A percentile compares a stretch with the other conserved stretches of the same genome.
Conservation (phyloP, 768 basidiomycete species). For the Kwoniella dendrophila region DNA sequence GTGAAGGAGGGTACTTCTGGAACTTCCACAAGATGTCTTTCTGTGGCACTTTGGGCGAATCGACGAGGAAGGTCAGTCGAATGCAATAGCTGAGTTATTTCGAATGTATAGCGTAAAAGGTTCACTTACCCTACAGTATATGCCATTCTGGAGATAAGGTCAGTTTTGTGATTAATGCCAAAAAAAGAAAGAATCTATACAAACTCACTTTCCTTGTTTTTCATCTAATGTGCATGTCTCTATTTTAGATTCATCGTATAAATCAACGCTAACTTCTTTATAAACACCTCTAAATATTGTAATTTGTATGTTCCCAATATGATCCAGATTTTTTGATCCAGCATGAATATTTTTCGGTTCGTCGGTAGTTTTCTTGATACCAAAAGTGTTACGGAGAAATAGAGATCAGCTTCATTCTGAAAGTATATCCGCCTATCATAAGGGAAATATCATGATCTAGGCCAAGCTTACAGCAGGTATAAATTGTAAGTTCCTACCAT, state of each 20-base stretch:
- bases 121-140: background rate
- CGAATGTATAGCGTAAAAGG: no score
- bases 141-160: background rate
- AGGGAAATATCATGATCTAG: background rate
- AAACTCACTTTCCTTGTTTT: background rate
- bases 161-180: background rate
- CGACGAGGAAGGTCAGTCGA: no score
- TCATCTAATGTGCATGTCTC: background rate
- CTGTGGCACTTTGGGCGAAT: no score
- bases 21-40: no score
- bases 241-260: background rate
- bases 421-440: no score
- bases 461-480: background rate
- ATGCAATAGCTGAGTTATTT: no score
- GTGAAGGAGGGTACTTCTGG: no score
- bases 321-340: background rate
- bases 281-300: background rate
- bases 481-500: background rate
- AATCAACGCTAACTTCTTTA: background rate
- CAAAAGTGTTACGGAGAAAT: background rate
- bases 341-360: background rate
- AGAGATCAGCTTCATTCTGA: background rate
- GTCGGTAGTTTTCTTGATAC: slow-evolving; percentile 4
- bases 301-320: background rate
- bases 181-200: background rate